Base-by-base conservation (phyloP, 495 filamentous ascomycete genomes). In the Thermochaetoides thermophila region DNA sequence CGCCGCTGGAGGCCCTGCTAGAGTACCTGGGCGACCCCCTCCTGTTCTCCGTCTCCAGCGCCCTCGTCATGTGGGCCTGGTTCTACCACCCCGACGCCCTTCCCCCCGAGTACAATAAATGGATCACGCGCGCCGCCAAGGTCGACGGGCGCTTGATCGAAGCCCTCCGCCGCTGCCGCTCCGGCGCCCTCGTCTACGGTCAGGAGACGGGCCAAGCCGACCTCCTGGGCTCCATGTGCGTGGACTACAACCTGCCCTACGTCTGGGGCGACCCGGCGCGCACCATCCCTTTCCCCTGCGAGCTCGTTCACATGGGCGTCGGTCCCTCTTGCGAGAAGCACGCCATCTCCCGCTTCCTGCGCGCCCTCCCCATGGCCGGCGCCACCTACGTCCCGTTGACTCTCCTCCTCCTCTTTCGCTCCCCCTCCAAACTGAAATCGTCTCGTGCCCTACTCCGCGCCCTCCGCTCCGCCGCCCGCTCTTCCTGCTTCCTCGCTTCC, bases 41-140 rank as follows among this genome's bases (percentile, higher is more conserved):
- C 7, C 49, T 87, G 4, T 95, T 95, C 49, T 73, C 82, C 13
- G 44, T 68, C 34, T 86, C 78, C 42, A 71, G 73, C 28, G 78
- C 73, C n/a, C 56, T 84, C 3, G 75, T 95, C 30, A 95, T 92
- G 84, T 85, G 82, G 77, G 69, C 81, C 13, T 92, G 81, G 81
- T 76, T 92, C 45, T 92, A 87, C 60, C 42, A 50, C 3, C 81
- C 82, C 0, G 59, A 68, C 24, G 65, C 72, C 30, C 59, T 92
- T 4, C 84, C 84, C 8, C 67, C 53, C 21, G 65, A 77, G 17
- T 95, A 94, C 57, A 80, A 74, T 39, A 79, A 79, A 53, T 93
- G 85, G 84, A 91, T 95, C 43, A 68, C 65, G 26, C 69, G 72
- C 15, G 79, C 77, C 13, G 84, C 85, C 17, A 66, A 76, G 24